Conservation (phyloP, 352 stramenopile genomes). For the Pythium brassicae region DNA sequence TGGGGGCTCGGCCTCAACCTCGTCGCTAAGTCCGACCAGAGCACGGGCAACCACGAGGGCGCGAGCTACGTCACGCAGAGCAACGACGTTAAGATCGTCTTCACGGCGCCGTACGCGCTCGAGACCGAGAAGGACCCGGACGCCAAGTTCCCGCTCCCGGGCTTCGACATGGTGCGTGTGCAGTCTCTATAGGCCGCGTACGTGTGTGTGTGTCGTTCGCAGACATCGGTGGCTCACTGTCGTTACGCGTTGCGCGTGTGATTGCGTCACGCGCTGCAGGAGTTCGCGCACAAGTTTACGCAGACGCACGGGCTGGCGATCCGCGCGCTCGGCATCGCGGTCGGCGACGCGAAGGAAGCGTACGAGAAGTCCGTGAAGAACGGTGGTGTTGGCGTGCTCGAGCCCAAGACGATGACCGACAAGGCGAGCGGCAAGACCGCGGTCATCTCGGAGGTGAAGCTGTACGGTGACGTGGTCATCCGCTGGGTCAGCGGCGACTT, state of each 20-base stretch:
- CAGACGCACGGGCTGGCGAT: conserved; percentile 77
- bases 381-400: conserved; percentile 48
- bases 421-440: conserved; percentile 42
- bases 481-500: conserved; percentile 81
- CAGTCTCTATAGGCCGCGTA: too few relatives aligned
- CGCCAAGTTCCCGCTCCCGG: conserved; percentile 45
- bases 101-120: conserved; percentile 85
- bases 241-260: too few relatives aligned
- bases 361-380: conserved; percentile 82
- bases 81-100: conserved; percentile 77
- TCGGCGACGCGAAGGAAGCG: conserved; percentile 67
- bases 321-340: conserved; percentile 76
- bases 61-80: conserved; percentile 86
- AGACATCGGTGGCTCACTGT: not conserved
- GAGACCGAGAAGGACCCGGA: conserved; percentile 55
- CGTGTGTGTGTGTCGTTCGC: too few relatives aligned
- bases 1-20: conserved; percentile 83
- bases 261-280: conserved; percentile 14
- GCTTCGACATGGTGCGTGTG: conserved; percentile 44
- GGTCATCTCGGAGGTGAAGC: conserved; percentile 75
- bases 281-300: conserved; percentile 75
- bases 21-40: conserved; percentile 83
- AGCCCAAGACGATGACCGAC: conserved; percentile 59
- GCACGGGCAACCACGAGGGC: conserved; percentile 81
- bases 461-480: conserved; percentile 88